phyloP scores from a whole-genome alignment of 75 land plant genomes.

The Larix kaempferi region DNA sequence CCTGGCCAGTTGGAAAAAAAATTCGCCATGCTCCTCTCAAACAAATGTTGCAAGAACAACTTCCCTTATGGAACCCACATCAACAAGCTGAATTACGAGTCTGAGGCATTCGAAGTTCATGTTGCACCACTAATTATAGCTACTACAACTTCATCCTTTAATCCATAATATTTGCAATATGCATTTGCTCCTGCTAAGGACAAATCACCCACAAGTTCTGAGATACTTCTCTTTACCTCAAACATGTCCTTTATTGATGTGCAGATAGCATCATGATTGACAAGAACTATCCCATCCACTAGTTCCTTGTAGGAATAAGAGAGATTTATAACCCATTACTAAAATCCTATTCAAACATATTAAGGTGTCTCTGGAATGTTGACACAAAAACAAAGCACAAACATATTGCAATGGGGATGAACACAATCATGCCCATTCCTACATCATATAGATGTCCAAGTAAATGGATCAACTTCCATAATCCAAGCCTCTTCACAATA shows the following conservation, averaged over 20 bases:
- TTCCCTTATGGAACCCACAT: conserved; percentile 49
- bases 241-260: conserved; percentile 66
- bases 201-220: conserved; percentile 55
- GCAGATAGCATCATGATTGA: conserved; percentile 58
- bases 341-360: conserved; percentile 90
- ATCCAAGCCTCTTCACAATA: conserved; percentile 49
- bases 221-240: conserved; percentile 52
- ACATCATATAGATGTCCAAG: conserved; percentile 84
- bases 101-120: conserved; percentile 57
- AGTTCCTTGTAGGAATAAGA: conserved; percentile 64
- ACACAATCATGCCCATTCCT: conserved; percentile 87
- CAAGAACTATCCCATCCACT: conserved; percentile 86
- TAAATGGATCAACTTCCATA: conserved; percentile 80
- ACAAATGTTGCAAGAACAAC: conserved; percentile 51
- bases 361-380: conserved; percentile 90
- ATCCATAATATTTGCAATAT: conserved; percentile 48
- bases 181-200: conserved; percentile 56
- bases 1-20: conserved; percentile 32
- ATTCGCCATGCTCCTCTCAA: conserved; percentile 41
- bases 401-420: conserved; percentile 79
- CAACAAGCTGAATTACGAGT: conserved; percentile 53
- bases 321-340: conserved; percentile 94
- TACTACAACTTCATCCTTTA: conserved; percentile 38
- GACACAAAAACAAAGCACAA: conserved; percentile 96
- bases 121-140: conserved; percentile 53